Evolutionary conservation across 1,139 yeast species (phyloP), one percentile per base, ranked within the genome.

Genomic region (Spathaspora sp.): DNA sequence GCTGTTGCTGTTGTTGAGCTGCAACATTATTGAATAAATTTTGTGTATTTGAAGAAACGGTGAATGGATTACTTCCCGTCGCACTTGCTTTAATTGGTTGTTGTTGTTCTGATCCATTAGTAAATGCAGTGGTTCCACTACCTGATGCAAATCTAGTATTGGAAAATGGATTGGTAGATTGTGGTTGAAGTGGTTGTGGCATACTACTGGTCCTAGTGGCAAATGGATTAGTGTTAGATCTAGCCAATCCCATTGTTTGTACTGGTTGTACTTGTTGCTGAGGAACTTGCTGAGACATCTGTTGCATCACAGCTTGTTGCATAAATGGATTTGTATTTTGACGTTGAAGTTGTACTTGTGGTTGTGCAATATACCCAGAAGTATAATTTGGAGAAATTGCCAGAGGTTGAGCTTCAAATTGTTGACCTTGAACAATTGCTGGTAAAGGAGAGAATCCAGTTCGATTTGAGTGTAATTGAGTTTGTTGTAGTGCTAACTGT

Each of bases 161-260:
- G 8, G 67, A 68, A 56, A 79, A 80, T 31, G 88, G 88, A 56
- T 82, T 83, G 3, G 80, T 67, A 6, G 39, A 44, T 47, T 47
- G 56, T 47, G 38, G 56, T 51, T 37, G 56, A 46, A 31, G 47
- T 41, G 37, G 58, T 47, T 39, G 59, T 47, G 40, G 54, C 52
- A 47, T 41, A 16, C 41, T 43, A 10, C 45, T 57, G 57, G 55
- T 27, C 57, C 48, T 40, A 2, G 49, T 49, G 1, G 76, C 58
- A 55, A 76, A 76, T 23, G 81, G 81, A 57, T 76, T 76, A 23
- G 80, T 67, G 52, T 64, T 56, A 42, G 62, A 50, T 52, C 76
- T 57, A 46, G 56, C 55, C 47, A 70, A 51, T 49, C 56, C 59
- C n/a, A 41, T 52, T 24, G 43, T 52, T 45, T 71, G 54, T 39